These are phyloP conservation scores for Cucurbita ficifolia DNA, from an alignment of 306 rosid species.

Conservation along the genomic window DNA sequence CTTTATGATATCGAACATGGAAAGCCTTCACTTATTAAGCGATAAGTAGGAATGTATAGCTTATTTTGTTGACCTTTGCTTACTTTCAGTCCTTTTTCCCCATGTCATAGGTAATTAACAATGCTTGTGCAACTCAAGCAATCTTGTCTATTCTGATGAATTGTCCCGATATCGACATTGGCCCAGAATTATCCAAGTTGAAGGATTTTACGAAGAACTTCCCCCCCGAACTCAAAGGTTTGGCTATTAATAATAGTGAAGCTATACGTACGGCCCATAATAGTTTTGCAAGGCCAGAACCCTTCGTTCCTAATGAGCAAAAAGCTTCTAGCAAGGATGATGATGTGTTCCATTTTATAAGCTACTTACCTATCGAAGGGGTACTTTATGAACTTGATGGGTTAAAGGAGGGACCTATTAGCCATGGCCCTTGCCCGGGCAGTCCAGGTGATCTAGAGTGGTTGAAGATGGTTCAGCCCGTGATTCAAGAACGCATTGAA, in stretches of 20 bases:
- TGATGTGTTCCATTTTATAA: conserved; percentile 88
- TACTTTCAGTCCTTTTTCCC: neutral
- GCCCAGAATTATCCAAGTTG: conserved; percentile 75
- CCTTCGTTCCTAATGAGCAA: conserved; percentile 87
- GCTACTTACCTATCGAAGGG: conserved; percentile 89
- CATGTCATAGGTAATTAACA: conserved; percentile 61
- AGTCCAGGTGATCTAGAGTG: conserved; percentile 79
- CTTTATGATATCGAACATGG: conserved; percentile 8
- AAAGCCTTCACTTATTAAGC: neutral
- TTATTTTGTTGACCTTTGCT: neutral
- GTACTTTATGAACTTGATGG: conserved; percentile 94
- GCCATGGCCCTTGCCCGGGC: conserved; percentile 88
- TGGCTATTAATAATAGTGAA: conserved; percentile 93
- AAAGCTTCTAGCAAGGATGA: conserved; percentile 80
- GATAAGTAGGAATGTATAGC: neutral
- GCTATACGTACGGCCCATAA: conserved; percentile 87
- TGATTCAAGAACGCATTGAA: conserved; percentile 87
- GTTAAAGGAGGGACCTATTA: conserved; percentile 90
- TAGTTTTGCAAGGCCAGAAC: conserved; percentile 96
- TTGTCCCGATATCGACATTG: conserved; percentile 69
- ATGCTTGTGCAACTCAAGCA: conserved; percentile 99
- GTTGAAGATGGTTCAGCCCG: conserved; percentile 84
- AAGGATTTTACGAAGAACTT: conserved; percentile 86
- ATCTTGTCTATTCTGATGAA: conserved; percentile 91
- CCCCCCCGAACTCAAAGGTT: conserved; percentile 90